These are phyloP conservation scores for Pseudozyma tsukubaensis DNA, from an alignment of 1,284 basidiomycete species.

Conservation along the genomic window DNA sequence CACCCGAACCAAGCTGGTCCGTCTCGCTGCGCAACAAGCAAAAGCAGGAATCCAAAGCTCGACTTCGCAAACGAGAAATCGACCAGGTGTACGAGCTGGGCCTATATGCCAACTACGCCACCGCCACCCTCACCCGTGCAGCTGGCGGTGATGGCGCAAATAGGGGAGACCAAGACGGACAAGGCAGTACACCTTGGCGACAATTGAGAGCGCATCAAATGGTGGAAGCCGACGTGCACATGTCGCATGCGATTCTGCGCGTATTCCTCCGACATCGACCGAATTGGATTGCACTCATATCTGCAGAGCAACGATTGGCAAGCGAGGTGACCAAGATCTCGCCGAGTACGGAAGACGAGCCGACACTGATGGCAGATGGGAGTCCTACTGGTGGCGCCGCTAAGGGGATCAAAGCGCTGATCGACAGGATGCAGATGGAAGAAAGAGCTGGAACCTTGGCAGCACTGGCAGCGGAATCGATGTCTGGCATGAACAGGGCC, in stretches of 20 bases:
- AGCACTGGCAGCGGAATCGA: not conserved
- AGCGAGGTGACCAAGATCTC: conserved; percentile 32
- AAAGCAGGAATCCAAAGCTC: conserved; percentile 47
- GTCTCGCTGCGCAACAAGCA: conserved; percentile 39
- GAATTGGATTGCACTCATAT: conserved; percentile 35
- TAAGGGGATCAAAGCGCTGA: conserved; percentile 23
- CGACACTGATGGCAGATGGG: not conserved
- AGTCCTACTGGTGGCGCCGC: not conserved
- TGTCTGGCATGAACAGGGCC: not conserved
- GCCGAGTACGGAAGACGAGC: conserved; percentile 4
- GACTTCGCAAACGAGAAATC: conserved; percentile 42
- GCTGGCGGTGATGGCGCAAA: not conserved
- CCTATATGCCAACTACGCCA: conserved; percentile 24
- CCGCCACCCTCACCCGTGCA: conserved; percentile 3
- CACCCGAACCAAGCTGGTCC: conserved; percentile 23
- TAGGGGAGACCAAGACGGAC: not conserved
- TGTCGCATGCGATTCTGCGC: conserved; percentile 21
- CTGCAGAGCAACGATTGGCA: conserved; percentile 34
- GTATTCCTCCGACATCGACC: conserved; percentile 27
- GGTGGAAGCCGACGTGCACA: conserved; percentile 15
- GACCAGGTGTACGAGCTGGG: conserved; percentile 39
- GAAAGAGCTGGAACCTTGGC: conserved; percentile 18
- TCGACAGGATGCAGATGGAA: conserved; percentile 24
- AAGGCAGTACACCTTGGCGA: conserved; percentile 6
- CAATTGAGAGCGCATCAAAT: conserved; percentile 10